phyloP scores from a whole-genome alignment of 2,329 filamentous ascomycete genomes.

The Myrmaecium sp. region DNA sequence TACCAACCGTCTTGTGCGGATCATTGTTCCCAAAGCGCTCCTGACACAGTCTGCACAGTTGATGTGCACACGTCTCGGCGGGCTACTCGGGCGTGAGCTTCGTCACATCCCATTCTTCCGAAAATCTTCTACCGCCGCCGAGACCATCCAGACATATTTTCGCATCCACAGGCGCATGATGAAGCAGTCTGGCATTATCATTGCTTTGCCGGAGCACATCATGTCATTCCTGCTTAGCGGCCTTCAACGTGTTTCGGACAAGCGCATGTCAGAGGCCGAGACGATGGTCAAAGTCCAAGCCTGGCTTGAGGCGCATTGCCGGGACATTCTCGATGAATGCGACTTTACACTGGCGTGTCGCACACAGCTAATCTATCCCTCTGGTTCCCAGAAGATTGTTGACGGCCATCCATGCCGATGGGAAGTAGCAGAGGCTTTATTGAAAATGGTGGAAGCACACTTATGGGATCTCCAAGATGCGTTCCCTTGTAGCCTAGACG shows the following conservation, averaged over 20 bases:
- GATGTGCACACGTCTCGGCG: slow-evolving; percentile 37
- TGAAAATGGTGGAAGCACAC: slow-evolving; percentile 14
- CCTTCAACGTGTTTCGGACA: slow-evolving; percentile 37
- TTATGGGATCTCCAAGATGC: slow-evolving; percentile 17
- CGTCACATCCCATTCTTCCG: slow-evolving; percentile 43
- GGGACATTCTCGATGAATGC: slow-evolving; percentile 50
- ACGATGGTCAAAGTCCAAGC: slow-evolving; percentile 34
- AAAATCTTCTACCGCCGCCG: slow-evolving; percentile 21
- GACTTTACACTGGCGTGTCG: slow-evolving; percentile 25
- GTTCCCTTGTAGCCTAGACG: slow-evolving; percentile 32
- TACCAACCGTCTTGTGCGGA: slow-evolving; percentile 29
- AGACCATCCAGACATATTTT: slow-evolving; percentile 16
- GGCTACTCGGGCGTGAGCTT: slow-evolving; percentile 35
- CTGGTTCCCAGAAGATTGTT: slow-evolving; percentile 21
- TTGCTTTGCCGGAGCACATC: slow-evolving; percentile 46
- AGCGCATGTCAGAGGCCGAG: slow-evolving; percentile 22
- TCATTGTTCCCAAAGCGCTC: slow-evolving; percentile 40
- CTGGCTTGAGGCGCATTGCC: slow-evolving; percentile 31
- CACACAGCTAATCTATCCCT: slow-evolving; percentile 28
- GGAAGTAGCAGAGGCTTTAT: slow-evolving; percentile 19
- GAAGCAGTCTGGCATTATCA: slow-evolving; percentile 33
- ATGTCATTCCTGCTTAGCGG: slow-evolving; percentile 49
- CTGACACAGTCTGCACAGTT: slow-evolving; percentile 41
- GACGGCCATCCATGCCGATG: slow-evolving; percentile 25
- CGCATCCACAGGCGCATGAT: slow-evolving; percentile 26